Percentiles rank a stretch among this genome's conserved stretches.
Evolutionary conservation across 2,329 filamentous ascomycete species (phyloP).

Genomic region (Phialophora tarda): DNA sequence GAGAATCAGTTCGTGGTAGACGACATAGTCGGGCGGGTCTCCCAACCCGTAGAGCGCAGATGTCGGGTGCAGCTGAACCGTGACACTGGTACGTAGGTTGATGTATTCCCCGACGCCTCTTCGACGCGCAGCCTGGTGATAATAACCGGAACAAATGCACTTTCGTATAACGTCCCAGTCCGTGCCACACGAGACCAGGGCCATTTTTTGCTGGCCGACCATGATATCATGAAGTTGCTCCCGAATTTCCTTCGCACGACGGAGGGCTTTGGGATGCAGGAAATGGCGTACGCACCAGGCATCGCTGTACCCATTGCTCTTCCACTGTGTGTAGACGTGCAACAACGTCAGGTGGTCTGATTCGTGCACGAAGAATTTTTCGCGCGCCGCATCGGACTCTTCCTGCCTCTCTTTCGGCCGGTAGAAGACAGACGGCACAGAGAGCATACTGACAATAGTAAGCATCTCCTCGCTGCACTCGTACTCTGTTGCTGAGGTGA

Average conservation of each 20-base stretch:
- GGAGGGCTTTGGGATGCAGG: constrained; percentile 89
- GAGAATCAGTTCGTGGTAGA: constrained; percentile 97
- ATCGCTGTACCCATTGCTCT: constrained; percentile 84
- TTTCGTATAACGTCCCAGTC: constrained; percentile 96
- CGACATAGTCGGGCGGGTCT: constrained; percentile 93
- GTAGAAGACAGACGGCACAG: constrained; percentile 95
- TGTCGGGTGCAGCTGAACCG: constrained; percentile 92
- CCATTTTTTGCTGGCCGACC: constrained; percentile 83
- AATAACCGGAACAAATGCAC: constrained; percentile 97
- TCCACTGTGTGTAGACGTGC: constrained; percentile 96
- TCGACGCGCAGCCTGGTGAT: constrained; percentile 94
- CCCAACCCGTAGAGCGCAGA: constrained; percentile 90
- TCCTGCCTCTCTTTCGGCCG: constrained; percentile 95
- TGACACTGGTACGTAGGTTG: constrained; percentile 92
- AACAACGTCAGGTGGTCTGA: constrained; percentile 95
- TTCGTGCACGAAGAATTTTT: constrained; percentile 98
- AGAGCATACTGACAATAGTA: constrained; percentile 97
- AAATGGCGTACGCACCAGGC: constrained; percentile 94
- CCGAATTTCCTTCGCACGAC: constrained; percentile 89
- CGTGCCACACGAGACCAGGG: constrained; percentile 83
- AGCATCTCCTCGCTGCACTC: constrained; percentile 97
- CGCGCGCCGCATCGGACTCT: constrained; percentile 90
- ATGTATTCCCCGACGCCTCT: constrained; percentile 98
- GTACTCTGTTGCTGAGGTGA: constrained; percentile 87
- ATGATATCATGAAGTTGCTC: constrained; percentile 95